phyloP scores from a whole-genome alignment of 2,329 filamentous ascomycete species.

The Fusarium foetens region DNA sequence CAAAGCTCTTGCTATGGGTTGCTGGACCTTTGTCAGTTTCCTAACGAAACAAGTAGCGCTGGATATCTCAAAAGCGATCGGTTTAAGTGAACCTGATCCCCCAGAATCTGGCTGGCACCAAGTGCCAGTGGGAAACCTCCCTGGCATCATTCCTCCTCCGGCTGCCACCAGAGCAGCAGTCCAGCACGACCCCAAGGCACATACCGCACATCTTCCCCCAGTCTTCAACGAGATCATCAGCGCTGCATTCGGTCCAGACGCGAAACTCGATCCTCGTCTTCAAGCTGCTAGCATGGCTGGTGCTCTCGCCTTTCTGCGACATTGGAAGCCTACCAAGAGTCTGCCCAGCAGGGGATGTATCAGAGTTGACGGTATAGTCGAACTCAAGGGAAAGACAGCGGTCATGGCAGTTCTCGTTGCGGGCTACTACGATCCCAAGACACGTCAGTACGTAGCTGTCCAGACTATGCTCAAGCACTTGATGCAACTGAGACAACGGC shows the following conservation, averaged over 20 bases:
- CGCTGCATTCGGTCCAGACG: slow-evolving; percentile 43
- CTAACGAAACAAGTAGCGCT: slow-evolving; percentile 58
- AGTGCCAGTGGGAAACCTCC: slow-evolving; percentile 40
- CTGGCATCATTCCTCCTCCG: slow-evolving; percentile 36
- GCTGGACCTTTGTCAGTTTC: slow-evolving; percentile 63
- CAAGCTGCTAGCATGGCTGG: slow-evolving; percentile 49
- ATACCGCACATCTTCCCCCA: slow-evolving; percentile 39
- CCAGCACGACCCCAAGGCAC: slow-evolving; percentile 40
- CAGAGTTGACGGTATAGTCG: slow-evolving; percentile 64
- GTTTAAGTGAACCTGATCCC: slow-evolving; percentile 48
- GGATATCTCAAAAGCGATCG: slow-evolving; percentile 58
- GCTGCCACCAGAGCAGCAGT: slow-evolving; percentile 40
- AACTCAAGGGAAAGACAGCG: slow-evolving; percentile 59
- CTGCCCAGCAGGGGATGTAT: slow-evolving; percentile 63
- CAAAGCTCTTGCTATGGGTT: slow-evolving; percentile 59
- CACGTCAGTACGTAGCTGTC: slow-evolving; percentile 55
- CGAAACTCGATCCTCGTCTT: slow-evolving; percentile 50
- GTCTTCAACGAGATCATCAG: slow-evolving; percentile 42
- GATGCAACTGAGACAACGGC: slow-evolving; percentile 54
- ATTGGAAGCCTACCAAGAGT: slow-evolving; percentile 57
- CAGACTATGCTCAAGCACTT: slow-evolving; percentile 57
- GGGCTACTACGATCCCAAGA: slow-evolving; percentile 67
- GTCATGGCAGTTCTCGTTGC: slow-evolving; percentile 62
- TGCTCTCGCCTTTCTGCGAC: slow-evolving; percentile 52
- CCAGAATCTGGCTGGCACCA: slow-evolving; percentile 49